Evolutionary conservation across 768 basidiomycete genomes (phyloP).

Genomic region (Suillus variegatus): DNA sequence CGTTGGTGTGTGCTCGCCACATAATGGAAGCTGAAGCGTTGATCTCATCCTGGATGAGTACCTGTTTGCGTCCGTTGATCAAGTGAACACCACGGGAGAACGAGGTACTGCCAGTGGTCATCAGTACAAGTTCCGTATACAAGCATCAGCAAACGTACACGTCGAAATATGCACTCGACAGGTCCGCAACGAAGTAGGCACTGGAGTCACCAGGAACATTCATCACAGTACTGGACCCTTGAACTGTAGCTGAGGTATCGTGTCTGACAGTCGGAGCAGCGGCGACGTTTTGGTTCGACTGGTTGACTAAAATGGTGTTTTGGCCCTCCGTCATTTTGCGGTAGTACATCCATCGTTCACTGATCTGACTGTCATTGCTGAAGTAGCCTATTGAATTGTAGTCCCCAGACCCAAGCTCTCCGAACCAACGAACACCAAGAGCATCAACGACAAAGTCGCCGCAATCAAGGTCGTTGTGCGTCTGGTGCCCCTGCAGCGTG

Average conservation of each 20-base stretch:
- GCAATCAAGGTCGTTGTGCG: conserved; percentile 91
- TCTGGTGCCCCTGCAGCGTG: conserved; percentile 78
- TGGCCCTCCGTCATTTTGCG: conserved; percentile 97
- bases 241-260: conserved; percentile 59
- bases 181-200: conserved; percentile 79
- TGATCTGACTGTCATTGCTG: conserved; percentile 63
- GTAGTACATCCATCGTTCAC: conserved; percentile 88
- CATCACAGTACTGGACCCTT: conserved; percentile 85
- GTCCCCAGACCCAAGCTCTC: conserved; percentile 89
- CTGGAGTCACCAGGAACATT: conserved; percentile 63
- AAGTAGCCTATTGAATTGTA: conserved; percentile 84
- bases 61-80: conserved; percentile 82
- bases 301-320: conserved; percentile 83
- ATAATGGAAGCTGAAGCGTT: conserved; percentile 54
- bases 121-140: conserved; percentile 14
- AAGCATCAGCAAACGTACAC: conserved; percentile 49
- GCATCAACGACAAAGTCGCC: conserved; percentile 97
- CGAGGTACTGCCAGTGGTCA: conserved; percentile 48
- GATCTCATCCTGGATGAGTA: conserved; percentile 94
- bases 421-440: conserved; percentile 90
- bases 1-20: conserved; percentile 98
- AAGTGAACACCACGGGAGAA: conserved; percentile 84
- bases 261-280: conserved; percentile 59
- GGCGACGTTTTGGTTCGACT: conserved; percentile 78
- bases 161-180: conserved; percentile 73